Evolutionary conservation across 2,329 filamentous ascomycete genomes (phyloP).

Genomic region (Aspergillus spinulosporus): DNA sequence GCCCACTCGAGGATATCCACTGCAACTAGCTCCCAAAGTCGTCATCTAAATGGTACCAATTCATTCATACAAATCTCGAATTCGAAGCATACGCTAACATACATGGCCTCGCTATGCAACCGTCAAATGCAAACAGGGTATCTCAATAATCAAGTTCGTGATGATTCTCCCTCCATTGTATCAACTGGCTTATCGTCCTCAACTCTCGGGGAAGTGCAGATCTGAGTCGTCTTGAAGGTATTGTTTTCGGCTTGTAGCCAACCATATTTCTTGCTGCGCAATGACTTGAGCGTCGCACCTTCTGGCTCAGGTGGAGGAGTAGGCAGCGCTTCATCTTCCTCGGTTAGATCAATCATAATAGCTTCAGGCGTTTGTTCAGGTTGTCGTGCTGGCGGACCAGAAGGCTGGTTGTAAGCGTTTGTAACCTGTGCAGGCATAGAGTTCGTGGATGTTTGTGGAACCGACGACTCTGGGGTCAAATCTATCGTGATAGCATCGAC

Average conservation of each 20-base stretch:
- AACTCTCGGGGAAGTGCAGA: neutral
- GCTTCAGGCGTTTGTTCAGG: neutral
- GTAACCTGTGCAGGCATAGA: neutral
- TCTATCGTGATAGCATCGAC: neutral
- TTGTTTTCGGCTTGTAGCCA: conserved; percentile 26
- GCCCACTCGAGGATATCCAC: too few species aligned
- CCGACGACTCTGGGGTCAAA: neutral
- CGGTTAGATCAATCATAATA: conserved; percentile 24
- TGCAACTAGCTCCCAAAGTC: too few species aligned
- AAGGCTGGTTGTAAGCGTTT: neutral
- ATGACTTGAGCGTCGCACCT: conserved; percentile 24
- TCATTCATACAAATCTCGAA: neutral
- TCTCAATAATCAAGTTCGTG: conserved; percentile 12
- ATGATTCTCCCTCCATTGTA: conserved; percentile 31
- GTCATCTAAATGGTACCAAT: too few species aligned
- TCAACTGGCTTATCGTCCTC: conserved; percentile 28
- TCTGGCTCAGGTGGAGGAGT: conserved; percentile 7
- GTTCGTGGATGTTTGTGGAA: neutral
- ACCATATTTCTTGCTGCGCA: conserved; percentile 33
- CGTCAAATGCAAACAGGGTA: neutral
- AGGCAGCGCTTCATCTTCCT: conserved; percentile 12
- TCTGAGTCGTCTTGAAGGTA: neutral
- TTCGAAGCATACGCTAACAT: neutral
- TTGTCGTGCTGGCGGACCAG: neutral
- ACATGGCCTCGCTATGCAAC: conserved; percentile 12